Percentiles rank a stretch among this genome's conserved stretches.
These are phyloP conservation scores for Earliella scabrosa DNA, from an alignment of 1,284 basidiomycete genomes.

Conservation along the genomic window DNA sequence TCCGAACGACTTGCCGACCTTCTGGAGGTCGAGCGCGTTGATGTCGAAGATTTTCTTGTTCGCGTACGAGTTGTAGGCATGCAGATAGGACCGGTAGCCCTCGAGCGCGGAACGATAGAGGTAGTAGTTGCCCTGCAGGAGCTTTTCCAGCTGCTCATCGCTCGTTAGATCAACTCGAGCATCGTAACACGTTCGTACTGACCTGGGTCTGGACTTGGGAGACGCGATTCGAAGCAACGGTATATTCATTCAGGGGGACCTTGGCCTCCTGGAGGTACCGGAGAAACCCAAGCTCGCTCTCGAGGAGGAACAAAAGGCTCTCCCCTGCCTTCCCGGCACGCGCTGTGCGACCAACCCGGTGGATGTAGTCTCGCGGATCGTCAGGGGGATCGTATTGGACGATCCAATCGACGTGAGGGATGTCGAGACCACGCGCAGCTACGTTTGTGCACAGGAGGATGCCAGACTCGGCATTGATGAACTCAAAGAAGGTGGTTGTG, in stretches of 20 bases:
- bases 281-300: slow-evolving; percentile 95
- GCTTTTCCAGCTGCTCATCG: slow-evolving; percentile 92
- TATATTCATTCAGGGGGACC: slow-evolving; percentile 97
- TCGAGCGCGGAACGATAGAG: slow-evolving; percentile 93
- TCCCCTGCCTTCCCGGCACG: slow-evolving; percentile 97
- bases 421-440: slow-evolving; percentile 96
- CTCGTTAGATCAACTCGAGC: no score
- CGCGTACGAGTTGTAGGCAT: slow-evolving; percentile 98
- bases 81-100: slow-evolving; percentile 95
- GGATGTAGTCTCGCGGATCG: slow-evolving; percentile 98
- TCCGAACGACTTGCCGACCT: slow-evolving; percentile 96
- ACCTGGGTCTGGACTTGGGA: slow-evolving; percentile 97
- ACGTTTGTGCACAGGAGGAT: slow-evolving; percentile 97
- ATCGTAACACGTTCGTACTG: no score
- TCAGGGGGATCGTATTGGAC: slow-evolving; percentile 99
- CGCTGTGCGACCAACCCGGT: slow-evolving; percentile 97
- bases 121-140: slow-evolving; percentile 97
- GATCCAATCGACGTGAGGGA: slow-evolving; percentile 98
- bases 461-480: slow-evolving; percentile 93
- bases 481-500: slow-evolving; percentile 99
- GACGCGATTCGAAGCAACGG: slow-evolving; percentile 91
- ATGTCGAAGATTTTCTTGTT: slow-evolving; percentile 99
- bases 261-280: slow-evolving; percentile 97
- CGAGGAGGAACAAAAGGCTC: slow-evolving; percentile 91
- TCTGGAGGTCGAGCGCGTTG: slow-evolving; percentile 91